Conservation (phyloP, 2,329 filamentous ascomycete genomes). For the Trichoderma harzianum region DNA sequence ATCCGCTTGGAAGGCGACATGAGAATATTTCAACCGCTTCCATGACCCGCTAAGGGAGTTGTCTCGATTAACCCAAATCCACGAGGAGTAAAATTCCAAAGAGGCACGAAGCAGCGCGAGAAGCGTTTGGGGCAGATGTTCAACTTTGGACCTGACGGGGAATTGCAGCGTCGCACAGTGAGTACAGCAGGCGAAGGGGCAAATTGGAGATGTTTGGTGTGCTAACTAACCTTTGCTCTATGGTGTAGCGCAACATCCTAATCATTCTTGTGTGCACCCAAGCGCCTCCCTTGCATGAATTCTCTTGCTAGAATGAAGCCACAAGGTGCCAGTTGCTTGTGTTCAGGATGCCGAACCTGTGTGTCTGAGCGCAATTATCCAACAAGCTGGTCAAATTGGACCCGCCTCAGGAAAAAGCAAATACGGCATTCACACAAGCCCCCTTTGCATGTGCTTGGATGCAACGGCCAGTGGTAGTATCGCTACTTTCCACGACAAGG, state of each 20-base stretch:
- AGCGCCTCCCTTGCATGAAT: slow-evolving; percentile 8
- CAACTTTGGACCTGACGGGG: neutral
- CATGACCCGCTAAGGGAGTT: slow-evolving; percentile 8
- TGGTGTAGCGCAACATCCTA: neutral
- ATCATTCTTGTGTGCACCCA: neutral
- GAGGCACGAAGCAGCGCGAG: neutral
- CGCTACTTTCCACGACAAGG: neutral
- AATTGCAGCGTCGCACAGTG: neutral
- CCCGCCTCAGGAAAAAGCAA: slow-evolving; percentile 5
- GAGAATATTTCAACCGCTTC: slow-evolving; percentile 6
- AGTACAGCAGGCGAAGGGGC: neutral
- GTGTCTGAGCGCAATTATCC: neutral
- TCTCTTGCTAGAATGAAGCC: neutral
- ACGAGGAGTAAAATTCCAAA: neutral
- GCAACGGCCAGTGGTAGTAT: neutral
- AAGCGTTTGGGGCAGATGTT: neutral
- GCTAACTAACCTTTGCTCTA: neutral
- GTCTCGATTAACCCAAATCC: neutral
- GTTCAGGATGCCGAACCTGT: neutral
- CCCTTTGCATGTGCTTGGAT: slow-evolving; percentile 13
- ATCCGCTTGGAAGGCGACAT: slow-evolving; percentile 12
- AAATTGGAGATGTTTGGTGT: neutral
- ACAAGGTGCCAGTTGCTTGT: neutral
- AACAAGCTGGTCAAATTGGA: slow-evolving; percentile 9
- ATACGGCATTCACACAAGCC: neutral